Base-by-base conservation (phyloP, 164 flowering plant species). In the Dillenia turbinata region DNA sequence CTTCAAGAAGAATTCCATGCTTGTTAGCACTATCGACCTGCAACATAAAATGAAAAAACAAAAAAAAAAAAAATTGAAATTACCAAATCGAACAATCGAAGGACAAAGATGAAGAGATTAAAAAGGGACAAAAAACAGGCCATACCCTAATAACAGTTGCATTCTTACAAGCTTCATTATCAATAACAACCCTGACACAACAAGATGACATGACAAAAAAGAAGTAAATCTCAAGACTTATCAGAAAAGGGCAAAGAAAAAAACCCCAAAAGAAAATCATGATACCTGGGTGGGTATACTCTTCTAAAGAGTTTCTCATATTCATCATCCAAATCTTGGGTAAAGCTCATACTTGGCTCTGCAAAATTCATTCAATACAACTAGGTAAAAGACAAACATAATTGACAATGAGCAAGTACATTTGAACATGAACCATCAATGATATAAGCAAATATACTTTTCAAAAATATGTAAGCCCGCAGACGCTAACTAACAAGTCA, bases 1-100 rank as follows among this genome's bases (percentile, higher is more conserved):
- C 92, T 70, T 90, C 96, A 12, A 93, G 81, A 52, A 93, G 91
- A 24, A 90, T 85, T 43, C 96, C 95, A 68, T 82, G 87, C 62
- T 78, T 79, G 64, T 85, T 90, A 59, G 87, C 96, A 80, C 98
- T 90, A 61, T 89, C 98, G 60, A 90, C 96, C 98, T 93, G 72
- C 62, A 57, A 10, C 63, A 71, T 19, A 56, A 65, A 60, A 62
- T 45, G 4, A 15, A 51, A 54, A 17, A n/a, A 58, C 46, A 56
- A 5, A 60, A 51, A 40, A 61, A 40, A 49, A 17, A 57, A 59
- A 60, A 14, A 24, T 55, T 10, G 62, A 56, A 33, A 9, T 52
- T 44, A 68, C 10, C 17, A 60, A 44, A 6, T 12, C 17, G 15
- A 55, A 54, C 12, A 48, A 51, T 44, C 54, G 56, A 58, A 65